Base-by-base conservation (phyloP, 1,284 basidiomycete species). In the Coriolopsis trogii region DNA sequence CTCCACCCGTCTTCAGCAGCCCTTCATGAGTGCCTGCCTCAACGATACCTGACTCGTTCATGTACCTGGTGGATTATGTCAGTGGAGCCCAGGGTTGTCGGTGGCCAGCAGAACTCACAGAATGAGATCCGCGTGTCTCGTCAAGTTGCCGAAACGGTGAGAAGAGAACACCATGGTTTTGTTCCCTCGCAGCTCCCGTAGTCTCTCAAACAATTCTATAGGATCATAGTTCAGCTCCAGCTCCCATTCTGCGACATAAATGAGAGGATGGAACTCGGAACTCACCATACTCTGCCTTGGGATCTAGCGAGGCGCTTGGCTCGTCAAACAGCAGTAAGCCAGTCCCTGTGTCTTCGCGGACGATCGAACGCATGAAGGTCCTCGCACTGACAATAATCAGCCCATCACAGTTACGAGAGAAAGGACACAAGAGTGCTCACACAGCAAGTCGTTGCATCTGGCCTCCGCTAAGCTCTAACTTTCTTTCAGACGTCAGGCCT, bases 321-420 rank as follows among this genome's bases (percentile, higher is more conserved):
- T 91, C 89, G 57, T 91, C 89, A 59, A 90, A 90, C 8, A 89
- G 72, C 46, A 90, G 64, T 28, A 91, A 66, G 0, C 85, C 85
- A 12, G 88, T 80, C 2, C 65, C 59, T 8, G 69, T 57, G 46
- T 74, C 73, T 31, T 81, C 78, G 2, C 78, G 75, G 10, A 77
- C 72, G 4, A 84, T 73, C 3, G 87, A 84, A 6, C 85, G 79
- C 88, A 91, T 90, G 65, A 91, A 91, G 23, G 82, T 88, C 43
- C 88, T 77, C 13, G 89, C 33, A 1, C 43, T 37, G 24, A 6
- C 9, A 8, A 10, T 21, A 16, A 4, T 4, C 23, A 16, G 24
- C 4, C 12, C 13, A 4, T 33, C 10, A 3, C 16, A 16, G 10
- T 16, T 33, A 23, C 4, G 25, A 29, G 3, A 10, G 5, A 6